phyloP scores from a whole-genome alignment of 352 stramenopile genomes.

The Phytophthora brassicae region DNA sequence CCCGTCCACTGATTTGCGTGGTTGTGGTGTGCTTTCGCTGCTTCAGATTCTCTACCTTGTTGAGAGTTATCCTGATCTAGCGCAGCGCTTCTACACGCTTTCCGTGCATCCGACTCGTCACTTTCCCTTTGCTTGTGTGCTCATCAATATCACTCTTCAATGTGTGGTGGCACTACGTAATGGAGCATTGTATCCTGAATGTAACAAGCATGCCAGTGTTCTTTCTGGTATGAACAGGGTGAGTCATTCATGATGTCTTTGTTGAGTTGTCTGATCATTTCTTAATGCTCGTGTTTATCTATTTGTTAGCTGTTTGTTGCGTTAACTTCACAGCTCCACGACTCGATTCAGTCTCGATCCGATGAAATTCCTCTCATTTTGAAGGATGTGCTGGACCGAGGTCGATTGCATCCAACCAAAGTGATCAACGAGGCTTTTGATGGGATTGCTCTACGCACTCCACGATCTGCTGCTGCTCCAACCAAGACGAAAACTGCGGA shows the following conservation, averaged over 20 bases:
- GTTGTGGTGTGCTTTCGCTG: conserved; percentile 82
- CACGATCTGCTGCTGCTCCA: not conserved
- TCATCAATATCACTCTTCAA: conserved; percentile 80
- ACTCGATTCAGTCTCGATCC: conserved; percentile 41
- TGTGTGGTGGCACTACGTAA: conserved; percentile 65
- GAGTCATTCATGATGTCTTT: conserved; percentile 2
- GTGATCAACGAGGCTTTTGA: conserved; percentile 43
- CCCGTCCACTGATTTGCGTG: conserved; percentile 85
- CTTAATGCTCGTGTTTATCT: not conserved
- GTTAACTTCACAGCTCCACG: conserved; percentile 40
- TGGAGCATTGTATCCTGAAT: conserved; percentile 66
- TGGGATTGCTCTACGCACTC: conserved; percentile 15
- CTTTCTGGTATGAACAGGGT: conserved; percentile 59
- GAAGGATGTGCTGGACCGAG: conserved; percentile 56
- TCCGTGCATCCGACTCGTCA: conserved; percentile 63
- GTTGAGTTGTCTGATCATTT: not conserved
- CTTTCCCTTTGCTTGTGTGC: conserved; percentile 70
- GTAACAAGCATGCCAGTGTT: conserved; percentile 63
- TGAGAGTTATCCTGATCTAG: conserved; percentile 58
- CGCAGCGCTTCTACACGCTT: conserved; percentile 45
- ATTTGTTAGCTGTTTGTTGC: conserved; percentile 51
- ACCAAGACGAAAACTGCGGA: conserved; percentile 15
- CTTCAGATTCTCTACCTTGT: conserved; percentile 85
- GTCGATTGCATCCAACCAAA: conserved; percentile 37
- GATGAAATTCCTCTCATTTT: conserved; percentile 64